Evolutionary conservation across 179 eudicot genomes (phyloP).

Genomic region (Beta lomatogona): DNA sequence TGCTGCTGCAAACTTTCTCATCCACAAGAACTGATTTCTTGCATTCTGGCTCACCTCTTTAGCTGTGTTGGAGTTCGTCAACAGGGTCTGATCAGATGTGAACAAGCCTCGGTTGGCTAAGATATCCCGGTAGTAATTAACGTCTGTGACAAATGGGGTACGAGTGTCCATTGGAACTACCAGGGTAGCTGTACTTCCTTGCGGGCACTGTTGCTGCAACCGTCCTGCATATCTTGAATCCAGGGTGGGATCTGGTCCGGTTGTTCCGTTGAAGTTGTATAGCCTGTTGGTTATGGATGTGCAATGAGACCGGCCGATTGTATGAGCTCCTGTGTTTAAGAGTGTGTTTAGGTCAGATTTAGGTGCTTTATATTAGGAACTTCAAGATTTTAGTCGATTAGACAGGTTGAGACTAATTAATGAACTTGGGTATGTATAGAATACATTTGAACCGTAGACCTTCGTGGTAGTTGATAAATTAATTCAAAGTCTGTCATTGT

Average conservation of each 20-base stretch:
- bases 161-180: slow-evolving; percentile 74
- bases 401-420: background rate
- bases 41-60: slow-evolving; percentile 51
- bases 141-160: slow-evolving; percentile 49
- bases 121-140: slow-evolving; percentile 52
- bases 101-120: slow-evolving; percentile 55
- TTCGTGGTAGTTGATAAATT: background rate
- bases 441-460: background rate
- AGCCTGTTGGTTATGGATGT: slow-evolving; percentile 55
- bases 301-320: slow-evolving; percentile 84
- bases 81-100: slow-evolving; percentile 69
- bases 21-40: slow-evolving; percentile 39
- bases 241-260: slow-evolving; percentile 53
- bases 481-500: too few species aligned
- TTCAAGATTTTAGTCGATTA: background rate
- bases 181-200: slow-evolving; percentile 36
- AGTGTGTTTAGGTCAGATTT: slow-evolving; percentile 3
- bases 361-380: background rate
- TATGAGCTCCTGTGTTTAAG: slow-evolving; percentile 68
- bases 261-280: slow-evolving; percentile 57
- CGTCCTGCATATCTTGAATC: slow-evolving; percentile 51
- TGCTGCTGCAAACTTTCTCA: slow-evolving; percentile 51
- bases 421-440: background rate
- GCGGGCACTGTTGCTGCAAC: slow-evolving; percentile 63
- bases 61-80: slow-evolving; percentile 37